Evolutionary conservation across 2,329 filamentous ascomycete genomes (phyloP), one percentile per base, ranked within the genome.

Genomic region (Cordyceps fumosorosea): DNA sequence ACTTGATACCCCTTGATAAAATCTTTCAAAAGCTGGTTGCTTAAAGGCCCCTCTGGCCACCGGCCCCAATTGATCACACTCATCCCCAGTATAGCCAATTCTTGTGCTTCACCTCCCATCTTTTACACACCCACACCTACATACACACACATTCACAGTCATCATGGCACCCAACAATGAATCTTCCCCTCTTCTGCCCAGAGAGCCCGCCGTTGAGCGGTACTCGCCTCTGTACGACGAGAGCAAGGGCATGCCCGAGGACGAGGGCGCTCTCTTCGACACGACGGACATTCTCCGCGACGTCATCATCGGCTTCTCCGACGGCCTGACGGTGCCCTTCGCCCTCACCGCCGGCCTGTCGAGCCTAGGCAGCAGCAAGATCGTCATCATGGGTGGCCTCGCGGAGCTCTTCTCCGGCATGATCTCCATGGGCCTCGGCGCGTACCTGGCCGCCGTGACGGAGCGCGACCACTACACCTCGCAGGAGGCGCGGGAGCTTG

Each of bases 321-420:
- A 93, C 69, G 89, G 89, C 18, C 80, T 93, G 67, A 93, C 89
- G 0, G 89, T 93, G 0, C 89, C 89, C 0, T 93, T 93, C 67
- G 89, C 89, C 18, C 78, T 93, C 44, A 91, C 88, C 0, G 89
- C 90, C 0, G 89, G 89, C 16, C 79, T 93, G 1, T 87, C 84
- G 2, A 81, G 81, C 56, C 77, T 89, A 52, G 86, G 86, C n/a
- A 80, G 84, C 70, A 86, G 85, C 37, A 82, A 80, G 55, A 81
- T 88, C 4, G 86, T 89, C 66, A 84, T 93, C 63, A 84, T 89
- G 65, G 89, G 87, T 57, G 89, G 89, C 7, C 77, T 90, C 34
- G 89, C 89, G 5, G 89, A 92, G 76, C 80, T 92, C 55, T 88
- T 90, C 70, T 87, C 87, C 0, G 89, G 89, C 20, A 85, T 87